Percentiles rank a stretch among this genome's conserved stretches.
Evolutionary conservation across 352 stramenopile genomes (phyloP).

Genomic region (Phytopythium litorale): DNA sequence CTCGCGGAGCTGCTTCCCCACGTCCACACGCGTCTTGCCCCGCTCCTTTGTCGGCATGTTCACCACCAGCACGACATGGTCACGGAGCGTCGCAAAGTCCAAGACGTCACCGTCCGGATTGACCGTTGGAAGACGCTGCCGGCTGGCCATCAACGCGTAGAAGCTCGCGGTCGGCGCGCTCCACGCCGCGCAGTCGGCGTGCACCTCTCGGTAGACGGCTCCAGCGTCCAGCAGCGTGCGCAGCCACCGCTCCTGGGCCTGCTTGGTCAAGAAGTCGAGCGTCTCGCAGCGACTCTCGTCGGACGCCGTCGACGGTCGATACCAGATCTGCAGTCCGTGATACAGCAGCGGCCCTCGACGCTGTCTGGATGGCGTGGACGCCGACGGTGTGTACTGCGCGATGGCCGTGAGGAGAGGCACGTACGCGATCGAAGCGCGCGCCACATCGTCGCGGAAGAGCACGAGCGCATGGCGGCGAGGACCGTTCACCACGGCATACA

Average conservation of each 20-base stretch:
- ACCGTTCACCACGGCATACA: slow-evolving; percentile 34
- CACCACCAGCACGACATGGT: slow-evolving; percentile 57
- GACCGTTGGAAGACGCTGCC: background rate
- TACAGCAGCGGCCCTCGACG: background rate
- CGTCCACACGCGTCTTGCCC: slow-evolving; percentile 38
- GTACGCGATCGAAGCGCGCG: slow-evolving; percentile 15
- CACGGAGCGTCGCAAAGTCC: slow-evolving; percentile 54
- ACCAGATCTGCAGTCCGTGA: slow-evolving; percentile 25
- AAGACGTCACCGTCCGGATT: slow-evolving; percentile 58
- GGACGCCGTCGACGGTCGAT: background rate
- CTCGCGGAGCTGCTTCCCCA: slow-evolving; percentile 74
- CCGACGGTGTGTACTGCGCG: slow-evolving; percentile 20
- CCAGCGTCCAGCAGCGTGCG: slow-evolving; percentile 42
- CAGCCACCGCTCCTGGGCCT: slow-evolving; percentile 44
- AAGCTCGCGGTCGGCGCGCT: slow-evolving; percentile 42
- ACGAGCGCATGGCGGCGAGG: slow-evolving; percentile 22
- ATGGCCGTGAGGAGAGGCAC: slow-evolving; percentile 23
- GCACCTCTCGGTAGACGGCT: slow-evolving; percentile 37
- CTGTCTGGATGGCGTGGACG: background rate
- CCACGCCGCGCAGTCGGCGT: slow-evolving; percentile 23
- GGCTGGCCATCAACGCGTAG: slow-evolving; percentile 64
- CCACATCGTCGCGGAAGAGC: slow-evolving; percentile 29
- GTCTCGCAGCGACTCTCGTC: slow-evolving; percentile 24
- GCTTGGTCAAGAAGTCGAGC: slow-evolving; percentile 24
- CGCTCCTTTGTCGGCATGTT: slow-evolving; percentile 53